Evolutionary conservation across 805 yeast species (phyloP), one percentile per base, ranked within the genome.

Genomic region (Lipomyces spencermartinsiae): DNA sequence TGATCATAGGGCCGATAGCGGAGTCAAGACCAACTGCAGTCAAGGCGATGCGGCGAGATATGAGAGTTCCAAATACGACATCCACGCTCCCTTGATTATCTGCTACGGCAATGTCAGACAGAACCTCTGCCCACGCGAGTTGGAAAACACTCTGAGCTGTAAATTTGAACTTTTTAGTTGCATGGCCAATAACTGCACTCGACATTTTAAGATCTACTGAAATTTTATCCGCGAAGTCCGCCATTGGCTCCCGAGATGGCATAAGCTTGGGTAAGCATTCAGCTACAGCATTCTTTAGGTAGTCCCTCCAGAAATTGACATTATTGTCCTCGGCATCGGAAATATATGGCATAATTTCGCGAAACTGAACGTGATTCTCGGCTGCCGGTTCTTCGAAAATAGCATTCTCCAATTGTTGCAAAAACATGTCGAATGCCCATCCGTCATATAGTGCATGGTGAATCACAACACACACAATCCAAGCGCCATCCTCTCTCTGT

Each of bases 361-460:
- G 49, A 43, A 65, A 65, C 35, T 65, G 71, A 19, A 46, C 22
- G 6, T 43, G 16, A 8, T 12, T 8, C 8, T 2, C 19, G 7
- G 16, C 34, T 12, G 29, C 22, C n/a, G 66, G 60, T 25, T n/a
- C 35, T 7, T 14, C 14, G 8, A 14, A n/a, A 14, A 58, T n/a
- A 22, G 9, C 29, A 6, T n/a, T 4, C 4, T 55, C 69, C 46
- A 71, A 22, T 19, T 66, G 66, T 8, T 51, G 43, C 7, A 70
- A 22, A 25, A 69, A 16, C 9, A 60, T 16, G 43, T 67, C 70
- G 31, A 66, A 64, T 12, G 72, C 61, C 73, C 73, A 70, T 9
- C 72, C 73, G 37, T 71, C 73, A 53, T 69, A 71, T 10, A 71
- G 54, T 9, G 65, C 66, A 35, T 71, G 73, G 53, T 71, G 73